Percentiles rank a stretch among this genome's conserved stretches.
phyloP scores from a whole-genome alignment of 352 stramenopile species.

The Phytophthora niederhauseri region DNA sequence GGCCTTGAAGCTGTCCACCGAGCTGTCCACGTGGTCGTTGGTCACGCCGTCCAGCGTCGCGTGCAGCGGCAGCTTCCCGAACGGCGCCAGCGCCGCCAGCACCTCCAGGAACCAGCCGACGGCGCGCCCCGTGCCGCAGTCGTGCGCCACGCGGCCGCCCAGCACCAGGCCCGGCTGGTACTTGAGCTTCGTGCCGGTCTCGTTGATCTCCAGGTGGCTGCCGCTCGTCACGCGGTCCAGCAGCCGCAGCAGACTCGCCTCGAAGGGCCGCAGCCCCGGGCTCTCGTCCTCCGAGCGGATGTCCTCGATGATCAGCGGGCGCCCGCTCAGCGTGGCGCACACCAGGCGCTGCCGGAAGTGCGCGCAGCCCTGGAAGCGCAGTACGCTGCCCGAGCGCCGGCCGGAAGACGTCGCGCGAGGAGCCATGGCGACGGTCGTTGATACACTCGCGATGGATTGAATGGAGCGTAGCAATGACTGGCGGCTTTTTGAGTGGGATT shows the following conservation, averaged over 20 bases:
- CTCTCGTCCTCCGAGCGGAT: conserved; percentile 96
- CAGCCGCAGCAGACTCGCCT: conserved; percentile 97
- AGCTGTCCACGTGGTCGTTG: conserved; percentile 92
- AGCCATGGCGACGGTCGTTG: conserved; percentile 10
- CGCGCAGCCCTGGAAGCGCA: conserved; percentile 79
- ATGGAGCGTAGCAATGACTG: neutral
- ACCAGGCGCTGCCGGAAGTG: conserved; percentile 96
- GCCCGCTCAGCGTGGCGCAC: conserved; percentile 91
- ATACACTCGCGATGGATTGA: conserved; percentile 2
- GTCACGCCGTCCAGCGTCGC: conserved; percentile 96
- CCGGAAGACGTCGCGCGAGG: conserved; percentile 18
- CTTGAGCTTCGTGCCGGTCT: conserved; percentile 97
- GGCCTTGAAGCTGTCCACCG: conserved; percentile 95
- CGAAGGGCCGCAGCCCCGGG: conserved; percentile 95
- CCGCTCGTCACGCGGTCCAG: conserved; percentile 98
- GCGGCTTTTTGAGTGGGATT: too few relatives aligned
- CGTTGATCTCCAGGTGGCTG: conserved; percentile 99
- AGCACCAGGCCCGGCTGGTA: conserved; percentile 97
- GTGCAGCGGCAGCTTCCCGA: conserved; percentile 96
- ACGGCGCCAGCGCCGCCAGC: conserved; percentile 96
- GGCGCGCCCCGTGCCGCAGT: conserved; percentile 91
- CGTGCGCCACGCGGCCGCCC: conserved; percentile 95
- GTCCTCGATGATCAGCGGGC: conserved; percentile 95
- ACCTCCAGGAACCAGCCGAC: conserved; percentile 99
- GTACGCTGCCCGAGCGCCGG: conserved; percentile 34